These are phyloP conservation scores for Diplodia intermedia DNA, from an alignment of 2,329 filamentous ascomycete genomes.

Conservation along the genomic window DNA sequence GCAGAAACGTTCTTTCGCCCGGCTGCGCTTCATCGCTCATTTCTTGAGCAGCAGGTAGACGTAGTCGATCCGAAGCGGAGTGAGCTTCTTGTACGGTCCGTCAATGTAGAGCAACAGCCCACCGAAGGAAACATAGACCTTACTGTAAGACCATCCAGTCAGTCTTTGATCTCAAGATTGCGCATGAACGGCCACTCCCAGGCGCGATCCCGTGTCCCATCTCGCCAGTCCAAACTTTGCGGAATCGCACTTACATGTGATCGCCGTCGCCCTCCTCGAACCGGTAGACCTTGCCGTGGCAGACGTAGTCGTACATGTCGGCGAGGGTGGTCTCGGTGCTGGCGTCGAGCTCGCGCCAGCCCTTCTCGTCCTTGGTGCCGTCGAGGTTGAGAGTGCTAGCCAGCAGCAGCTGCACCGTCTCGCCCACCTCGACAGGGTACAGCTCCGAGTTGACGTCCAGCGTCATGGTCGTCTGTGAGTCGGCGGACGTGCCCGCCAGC, in stretches of 20 bases:
- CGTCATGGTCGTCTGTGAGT: slow-evolving; percentile 78
- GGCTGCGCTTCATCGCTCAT: slow-evolving; percentile 52
- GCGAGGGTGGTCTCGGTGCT: slow-evolving; percentile 60
- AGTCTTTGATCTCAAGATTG: slow-evolving; percentile 8
- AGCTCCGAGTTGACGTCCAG: slow-evolving; percentile 96
- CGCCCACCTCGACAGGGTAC: slow-evolving; percentile 76
- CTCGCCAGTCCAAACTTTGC: neutral
- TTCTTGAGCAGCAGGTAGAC: slow-evolving; percentile 95
- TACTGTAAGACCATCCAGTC: slow-evolving; percentile 60
- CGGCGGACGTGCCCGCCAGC: slow-evolving; percentile 76
- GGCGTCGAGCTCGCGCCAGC: slow-evolving; percentile 73
- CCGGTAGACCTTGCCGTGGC: slow-evolving; percentile 86
- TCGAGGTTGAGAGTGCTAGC: slow-evolving; percentile 87
- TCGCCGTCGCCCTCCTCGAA: slow-evolving; percentile 84
- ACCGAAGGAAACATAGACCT: slow-evolving; percentile 93
- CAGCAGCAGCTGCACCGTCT: slow-evolving; percentile 80
- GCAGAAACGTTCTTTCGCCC: slow-evolving; percentile 15
- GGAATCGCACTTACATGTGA: slow-evolving; percentile 72
- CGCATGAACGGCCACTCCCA: too few relatives aligned
- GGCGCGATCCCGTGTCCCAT: too few relatives aligned
- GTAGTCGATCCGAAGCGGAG: slow-evolving; percentile 87
- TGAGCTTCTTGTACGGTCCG: slow-evolving; percentile 95
- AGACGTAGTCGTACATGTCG: slow-evolving; percentile 87
- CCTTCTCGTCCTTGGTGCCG: slow-evolving; percentile 67
- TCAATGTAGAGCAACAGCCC: slow-evolving; percentile 89